Base-by-base conservation (phyloP, 257 asterid species). In the Paraleonurus japonicus region DNA sequence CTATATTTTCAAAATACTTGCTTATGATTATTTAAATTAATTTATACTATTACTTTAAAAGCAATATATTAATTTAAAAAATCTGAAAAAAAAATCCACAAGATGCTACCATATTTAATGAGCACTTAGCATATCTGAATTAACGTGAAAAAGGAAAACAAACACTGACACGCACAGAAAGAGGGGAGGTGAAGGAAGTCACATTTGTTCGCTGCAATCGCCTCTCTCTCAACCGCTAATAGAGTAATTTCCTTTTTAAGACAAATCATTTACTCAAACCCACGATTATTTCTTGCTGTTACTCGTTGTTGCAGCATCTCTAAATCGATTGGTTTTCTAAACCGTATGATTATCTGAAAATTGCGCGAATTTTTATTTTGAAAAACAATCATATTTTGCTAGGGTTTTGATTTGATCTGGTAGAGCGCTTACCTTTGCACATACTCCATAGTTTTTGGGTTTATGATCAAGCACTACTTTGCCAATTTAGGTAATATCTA, bases 331-430 rank as follows among this genome's bases (percentile, higher is more conserved):
- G 61, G n/a, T 24, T 37, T 62, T n/a, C 24, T 7, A 24, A 65
- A 47, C 74, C 74, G 48, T 61, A 70, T 51, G 55, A 70, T 70
- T 71, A 26, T 60, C 32, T 53, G 30, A 47, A 70, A 59, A 26
- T 57, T 59, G 58, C 69, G 28, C 33, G 16, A 24, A 19, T 30
- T 39, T 16, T 57, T 45, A 51, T 3, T 51, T 70, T 59, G 54
- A 50, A 13, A 43, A 30, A 1, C 8, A 47, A 57, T 75, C 30
- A 24, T 43, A 30, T 55, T 63, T 7, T 33, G 62, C 39, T 72
- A 71, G 83, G 83, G 78, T 71, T 75, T 26, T 43, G 37, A 70
- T 70, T 71, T 67, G 83, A 75, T 79, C 73, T 4, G 37, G 39
- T 9, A 67, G 45, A 16, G 59, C 51, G 65, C 65, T 68, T 33